A percentile compares a stretch with the other conserved stretches of the same genome.
phyloP scores from a whole-genome alignment of 345 rosid genomes.

The Pseudoturritis turrita region DNA sequence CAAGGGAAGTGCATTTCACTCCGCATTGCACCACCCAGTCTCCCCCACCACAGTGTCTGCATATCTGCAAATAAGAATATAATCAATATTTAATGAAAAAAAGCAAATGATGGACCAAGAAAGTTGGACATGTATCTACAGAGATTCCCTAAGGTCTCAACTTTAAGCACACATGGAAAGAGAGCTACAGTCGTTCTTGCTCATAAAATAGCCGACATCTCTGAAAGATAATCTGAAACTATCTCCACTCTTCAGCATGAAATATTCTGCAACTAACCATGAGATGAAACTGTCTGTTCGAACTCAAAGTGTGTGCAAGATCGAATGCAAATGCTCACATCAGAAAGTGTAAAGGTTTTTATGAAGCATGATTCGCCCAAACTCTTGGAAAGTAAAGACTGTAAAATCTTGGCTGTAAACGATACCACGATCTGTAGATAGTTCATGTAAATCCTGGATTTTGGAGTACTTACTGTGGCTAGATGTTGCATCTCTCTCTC shows the following conservation, averaged over 20 bases:
- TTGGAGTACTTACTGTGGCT: constrained; percentile 53
- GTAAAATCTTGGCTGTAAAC: neutral
- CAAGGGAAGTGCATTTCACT: constrained; percentile 79
- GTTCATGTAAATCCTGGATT: neutral
- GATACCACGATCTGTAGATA: neutral
- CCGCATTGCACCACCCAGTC: constrained; percentile 89
- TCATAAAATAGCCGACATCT: neutral
- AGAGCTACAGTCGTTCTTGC: neutral
- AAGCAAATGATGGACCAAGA: neutral
- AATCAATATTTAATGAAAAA: neutral
- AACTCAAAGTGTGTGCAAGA: neutral
- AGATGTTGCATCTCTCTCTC: constrained; percentile 92
- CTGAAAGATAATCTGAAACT: neutral
- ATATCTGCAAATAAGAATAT: constrained; percentile 54
- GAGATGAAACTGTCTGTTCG: neutral
- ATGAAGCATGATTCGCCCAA: neutral
- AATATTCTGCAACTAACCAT: neutral
- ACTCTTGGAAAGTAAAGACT: neutral
- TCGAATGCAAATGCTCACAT: neutral
- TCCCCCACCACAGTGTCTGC: constrained; percentile 93
- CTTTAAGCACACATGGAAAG: neutral
- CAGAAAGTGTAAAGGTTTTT: neutral
- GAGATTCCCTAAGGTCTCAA: neutral
- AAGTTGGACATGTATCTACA: neutral
- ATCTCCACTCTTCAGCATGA: neutral